phyloP scores from a whole-genome alignment of 2,329 filamentous ascomycete species.

The Fulvia fulva region DNA sequence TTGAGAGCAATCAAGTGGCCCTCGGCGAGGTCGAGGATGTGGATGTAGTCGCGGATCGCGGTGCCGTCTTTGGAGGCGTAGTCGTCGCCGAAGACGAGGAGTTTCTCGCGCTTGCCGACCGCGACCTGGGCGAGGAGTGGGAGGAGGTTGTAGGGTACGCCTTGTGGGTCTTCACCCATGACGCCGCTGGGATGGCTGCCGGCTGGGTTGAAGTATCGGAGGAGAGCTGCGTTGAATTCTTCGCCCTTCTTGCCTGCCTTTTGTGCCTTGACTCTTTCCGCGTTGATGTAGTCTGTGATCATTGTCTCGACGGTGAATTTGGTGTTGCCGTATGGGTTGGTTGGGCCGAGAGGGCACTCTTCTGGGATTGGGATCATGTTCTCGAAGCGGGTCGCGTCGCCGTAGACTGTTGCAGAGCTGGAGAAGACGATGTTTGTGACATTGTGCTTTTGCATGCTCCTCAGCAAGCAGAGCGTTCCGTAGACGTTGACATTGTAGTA shows the following conservation, averaged over 20 bases:
- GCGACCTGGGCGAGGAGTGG: conserved; percentile 93
- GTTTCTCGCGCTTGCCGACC: conserved; percentile 88
- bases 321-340: conserved; percentile 96
- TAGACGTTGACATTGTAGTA: conserved; percentile 98
- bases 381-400: conserved; percentile 89
- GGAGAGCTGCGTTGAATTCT: conserved; percentile 86
- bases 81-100: conserved; percentile 92
- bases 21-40: conserved; percentile 82
- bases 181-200: conserved; percentile 91
- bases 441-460: conserved; percentile 82
- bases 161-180: conserved; percentile 97
- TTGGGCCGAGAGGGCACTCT: conserved; percentile 90
- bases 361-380: conserved; percentile 99
- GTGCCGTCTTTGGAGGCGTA: conserved; percentile 88
- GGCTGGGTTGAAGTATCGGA: conserved; percentile 97
- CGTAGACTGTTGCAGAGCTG: conserved; percentile 95
- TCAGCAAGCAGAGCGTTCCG: conserved; percentile 82
- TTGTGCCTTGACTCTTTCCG: conserved; percentile 75
- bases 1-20: conserved; percentile 87
- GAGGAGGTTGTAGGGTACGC: conserved; percentile 91
- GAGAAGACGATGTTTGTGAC: conserved; percentile 98
- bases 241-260: conserved; percentile 74
- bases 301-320: conserved; percentile 89
- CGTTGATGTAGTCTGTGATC: conserved; percentile 85
- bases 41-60: conserved; percentile 96